Evolutionary conservation across 192 early-diverging fungal species (phyloP), one percentile per base, ranked within the genome.

Genomic region (Haplosporangium gracile): DNA sequence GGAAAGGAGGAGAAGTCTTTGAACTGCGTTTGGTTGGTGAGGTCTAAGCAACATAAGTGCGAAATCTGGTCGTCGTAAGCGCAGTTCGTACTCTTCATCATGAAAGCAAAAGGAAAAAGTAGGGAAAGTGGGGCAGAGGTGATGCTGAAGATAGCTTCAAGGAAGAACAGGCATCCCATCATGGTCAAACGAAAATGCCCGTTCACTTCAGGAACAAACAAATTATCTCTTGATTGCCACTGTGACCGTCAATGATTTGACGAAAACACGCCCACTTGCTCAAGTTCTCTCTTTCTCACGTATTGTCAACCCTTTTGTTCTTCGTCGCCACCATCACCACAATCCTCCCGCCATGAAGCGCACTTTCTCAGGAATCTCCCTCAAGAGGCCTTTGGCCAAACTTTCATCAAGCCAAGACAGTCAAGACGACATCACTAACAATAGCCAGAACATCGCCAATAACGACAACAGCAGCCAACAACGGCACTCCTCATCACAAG

Each of bases 381-480:
- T 85, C 26, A 85, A 85, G 83, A 71, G 83, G 53, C 83, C 83
- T 1, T 57, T 40, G 2, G 39, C 78, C 29, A 85, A n/a, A 29
- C 42, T 40, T 5, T 5, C 55, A 22, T 38, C 80, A n/a, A 38
- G 45, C 22, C 74, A 34, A 24, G 24, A 69, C 65, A 29, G 32
- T 16, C 38, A 32, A 57, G 29, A 15, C n/a, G 11, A 55, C 60
- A 75, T 26, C 8, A 16, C 39, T 49, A 78, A 22, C 1, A 47
- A 51, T 53, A 65, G 38, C 38, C n/a, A 26, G 18, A 36, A 38
- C 55, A 68, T 29, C 65, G 29, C 57, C 55, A 32, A 36, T 10
- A 40, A 16, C 34, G 5, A 42, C 26, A 68, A 39, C 68, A 70
- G 7, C 73, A 71, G 18, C 24, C 70, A 68, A 36, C 70, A 74